Conservation (phyloP, 805 yeast genomes). For the Saturnispora besseyi region DNA sequence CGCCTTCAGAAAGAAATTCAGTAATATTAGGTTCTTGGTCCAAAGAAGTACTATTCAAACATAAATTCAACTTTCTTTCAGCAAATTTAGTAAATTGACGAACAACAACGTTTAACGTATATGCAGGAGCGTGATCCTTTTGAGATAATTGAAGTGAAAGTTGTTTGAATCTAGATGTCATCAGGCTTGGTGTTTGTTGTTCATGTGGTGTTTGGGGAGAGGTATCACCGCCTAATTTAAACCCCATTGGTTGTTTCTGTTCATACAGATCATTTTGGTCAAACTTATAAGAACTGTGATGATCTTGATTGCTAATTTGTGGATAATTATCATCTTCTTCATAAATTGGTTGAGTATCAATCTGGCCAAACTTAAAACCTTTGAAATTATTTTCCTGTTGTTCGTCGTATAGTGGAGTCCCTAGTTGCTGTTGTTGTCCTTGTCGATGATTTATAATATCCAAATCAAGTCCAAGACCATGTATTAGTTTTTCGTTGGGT, state of each 20-base stretch:
- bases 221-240: slow-evolving; percentile 18
- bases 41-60: slow-evolving; percentile 54
- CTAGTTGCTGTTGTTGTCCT: neutral
- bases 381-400: neutral
- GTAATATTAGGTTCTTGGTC: slow-evolving; percentile 72
- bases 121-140: slow-evolving; percentile 66
- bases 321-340: neutral
- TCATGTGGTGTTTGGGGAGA: slow-evolving; percentile 11
- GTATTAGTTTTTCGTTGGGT: neutral
- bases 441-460: neutral
- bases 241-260: slow-evolving; percentile 19
- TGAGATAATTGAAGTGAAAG: slow-evolving; percentile 23
- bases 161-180: neutral
- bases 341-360: neutral
- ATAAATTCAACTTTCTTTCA: slow-evolving; percentile 71
- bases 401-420: neutral
- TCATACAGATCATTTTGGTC: slow-evolving; percentile 15
- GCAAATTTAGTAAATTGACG: slow-evolving; percentile 94
- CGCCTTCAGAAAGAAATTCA: slow-evolving; percentile 74
- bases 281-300: neutral
- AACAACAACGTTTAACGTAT: slow-evolving; percentile 87
- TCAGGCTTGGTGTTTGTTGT: slow-evolving; percentile 7
- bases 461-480: slow-evolving; percentile 8
- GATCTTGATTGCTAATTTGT: neutral
- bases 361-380: neutral